Conservation (phyloP, 768 basidiomycete genomes). For the Trametes coccinea region DNA sequence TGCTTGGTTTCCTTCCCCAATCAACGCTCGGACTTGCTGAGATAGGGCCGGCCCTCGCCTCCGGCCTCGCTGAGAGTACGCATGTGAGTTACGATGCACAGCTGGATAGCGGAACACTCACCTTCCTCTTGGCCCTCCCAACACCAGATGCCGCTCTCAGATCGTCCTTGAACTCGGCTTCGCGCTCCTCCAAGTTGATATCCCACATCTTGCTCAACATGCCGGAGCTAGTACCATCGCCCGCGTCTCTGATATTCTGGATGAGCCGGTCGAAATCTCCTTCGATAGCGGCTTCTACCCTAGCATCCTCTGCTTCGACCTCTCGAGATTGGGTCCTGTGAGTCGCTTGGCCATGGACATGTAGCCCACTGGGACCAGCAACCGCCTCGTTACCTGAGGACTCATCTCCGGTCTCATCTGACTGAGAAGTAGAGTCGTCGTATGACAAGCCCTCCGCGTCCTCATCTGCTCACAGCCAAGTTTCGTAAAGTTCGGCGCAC, state of each 20-base stretch:
- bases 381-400: neutral
- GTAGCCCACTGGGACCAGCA: neutral
- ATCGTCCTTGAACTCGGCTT: constrained; percentile 72
- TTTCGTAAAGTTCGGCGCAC: neutral
- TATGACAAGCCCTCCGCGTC: constrained; percentile 14
- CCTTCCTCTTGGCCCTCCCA: constrained; percentile 49
- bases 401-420: neutral
- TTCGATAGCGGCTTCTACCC: constrained; percentile 42
- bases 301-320: constrained; percentile 12
- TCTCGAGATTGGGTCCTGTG: neutral
- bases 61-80: constrained; percentile 38
- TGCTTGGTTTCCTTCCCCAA: constrained; percentile 86
- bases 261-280: constrained; percentile 71
- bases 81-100: neutral
- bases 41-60: constrained; percentile 61
- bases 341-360: neutral
- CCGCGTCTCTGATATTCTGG: constrained; percentile 57
- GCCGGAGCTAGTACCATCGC: constrained; percentile 44
- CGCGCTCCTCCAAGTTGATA: constrained; percentile 64
- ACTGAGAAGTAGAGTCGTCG: constrained; percentile 11
- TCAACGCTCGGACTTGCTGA: constrained; percentile 67
- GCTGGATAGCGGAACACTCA: constrained; percentile 36
- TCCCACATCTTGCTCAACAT: constrained; percentile 73
- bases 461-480: neutral
- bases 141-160: constrained; percentile 74